Evolutionary conservation across 495 filamentous ascomycete genomes (phyloP).

Genomic region (Aspergillus sclerotiicarbonarius): DNA sequence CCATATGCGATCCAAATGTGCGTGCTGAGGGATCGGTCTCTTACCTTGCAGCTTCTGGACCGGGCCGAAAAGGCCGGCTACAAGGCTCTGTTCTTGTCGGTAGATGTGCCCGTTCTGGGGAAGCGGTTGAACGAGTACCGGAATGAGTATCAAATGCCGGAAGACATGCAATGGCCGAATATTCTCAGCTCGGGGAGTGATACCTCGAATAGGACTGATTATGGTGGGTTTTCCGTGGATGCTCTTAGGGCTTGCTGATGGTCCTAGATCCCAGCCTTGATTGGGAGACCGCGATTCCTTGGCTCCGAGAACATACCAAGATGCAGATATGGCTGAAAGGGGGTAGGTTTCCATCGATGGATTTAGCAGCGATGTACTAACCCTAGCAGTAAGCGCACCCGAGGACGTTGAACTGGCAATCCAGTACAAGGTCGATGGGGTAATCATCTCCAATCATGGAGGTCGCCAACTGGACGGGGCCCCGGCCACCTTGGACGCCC

Average conservation of each 20-base stretch:
- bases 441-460: conserved; percentile 46
- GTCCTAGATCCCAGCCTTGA: conserved; percentile 80
- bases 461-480: conserved; percentile 50
- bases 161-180: conserved; percentile 33
- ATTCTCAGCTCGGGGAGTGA: conserved; percentile 31
- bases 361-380: background rate
- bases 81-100: conserved; percentile 90
- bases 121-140: conserved; percentile 50
- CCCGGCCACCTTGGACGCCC: conserved; percentile 76
- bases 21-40: conserved; percentile 83
- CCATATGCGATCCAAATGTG: conserved; percentile 73
- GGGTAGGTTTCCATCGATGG: conserved; percentile 26
- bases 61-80: conserved; percentile 86
- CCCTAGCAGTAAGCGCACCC: conserved; percentile 56
- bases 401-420: conserved; percentile 50
- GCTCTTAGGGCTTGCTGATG: conserved; percentile 2
- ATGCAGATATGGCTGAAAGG: conserved; percentile 95
- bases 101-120: conserved; percentile 84
- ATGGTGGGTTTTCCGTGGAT: conserved; percentile 21
- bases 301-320: conserved; percentile 79
- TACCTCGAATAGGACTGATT: conserved; percentile 29
- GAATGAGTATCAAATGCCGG: conserved; percentile 43
- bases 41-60: conserved; percentile 81
- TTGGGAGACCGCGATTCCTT: conserved; percentile 81
- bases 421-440: conserved; percentile 51